Evolutionary conservation across 2,329 filamentous ascomycete genomes (phyloP).

Genomic region (Phialophora expanda): DNA sequence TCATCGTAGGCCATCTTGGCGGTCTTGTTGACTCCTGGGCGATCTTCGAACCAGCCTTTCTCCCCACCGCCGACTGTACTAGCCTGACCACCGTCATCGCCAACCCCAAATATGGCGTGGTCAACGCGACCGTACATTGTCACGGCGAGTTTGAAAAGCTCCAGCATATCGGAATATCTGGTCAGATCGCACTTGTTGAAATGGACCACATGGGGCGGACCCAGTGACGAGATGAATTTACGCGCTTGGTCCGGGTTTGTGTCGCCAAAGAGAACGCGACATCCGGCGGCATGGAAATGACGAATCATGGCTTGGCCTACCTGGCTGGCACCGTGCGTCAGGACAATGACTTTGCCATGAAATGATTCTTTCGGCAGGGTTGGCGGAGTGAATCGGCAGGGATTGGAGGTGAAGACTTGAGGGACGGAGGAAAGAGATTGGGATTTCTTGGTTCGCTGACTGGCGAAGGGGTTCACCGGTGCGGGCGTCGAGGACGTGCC

Average conservation of each 20-base stretch:
- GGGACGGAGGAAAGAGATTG: conserved; percentile 26
- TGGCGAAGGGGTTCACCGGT: conserved; percentile 29
- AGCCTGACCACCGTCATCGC: conserved; percentile 37
- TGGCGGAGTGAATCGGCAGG: conserved; percentile 35
- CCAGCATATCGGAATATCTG: conserved; percentile 53
- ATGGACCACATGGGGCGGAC: conserved; percentile 34
- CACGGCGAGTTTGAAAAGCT: conserved; percentile 55
- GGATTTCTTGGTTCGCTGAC: conserved; percentile 31
- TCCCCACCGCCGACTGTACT: conserved; percentile 31
- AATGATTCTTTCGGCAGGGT: conserved; percentile 30
- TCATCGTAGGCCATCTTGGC: conserved; percentile 51
- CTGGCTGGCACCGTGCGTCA: conserved; percentile 47
- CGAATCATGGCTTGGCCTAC: conserved; percentile 52
- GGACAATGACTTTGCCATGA: conserved; percentile 36
- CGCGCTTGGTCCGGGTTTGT: conserved; percentile 43
- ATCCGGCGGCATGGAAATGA: conserved; percentile 47
- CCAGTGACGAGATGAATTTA: conserved; percentile 33
- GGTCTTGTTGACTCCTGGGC: conserved; percentile 29
- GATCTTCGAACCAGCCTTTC: conserved; percentile 35
- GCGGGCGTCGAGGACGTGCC: conserved; percentile 7
- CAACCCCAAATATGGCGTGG: conserved; percentile 49
- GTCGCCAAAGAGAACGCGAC: conserved; percentile 55
- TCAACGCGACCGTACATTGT: conserved; percentile 55
- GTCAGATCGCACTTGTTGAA: conserved; percentile 54
- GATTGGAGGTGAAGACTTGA: conserved; percentile 25